phyloP scores from a whole-genome alignment of 768 basidiomycete species.

The Pisolithus orientalis region DNA sequence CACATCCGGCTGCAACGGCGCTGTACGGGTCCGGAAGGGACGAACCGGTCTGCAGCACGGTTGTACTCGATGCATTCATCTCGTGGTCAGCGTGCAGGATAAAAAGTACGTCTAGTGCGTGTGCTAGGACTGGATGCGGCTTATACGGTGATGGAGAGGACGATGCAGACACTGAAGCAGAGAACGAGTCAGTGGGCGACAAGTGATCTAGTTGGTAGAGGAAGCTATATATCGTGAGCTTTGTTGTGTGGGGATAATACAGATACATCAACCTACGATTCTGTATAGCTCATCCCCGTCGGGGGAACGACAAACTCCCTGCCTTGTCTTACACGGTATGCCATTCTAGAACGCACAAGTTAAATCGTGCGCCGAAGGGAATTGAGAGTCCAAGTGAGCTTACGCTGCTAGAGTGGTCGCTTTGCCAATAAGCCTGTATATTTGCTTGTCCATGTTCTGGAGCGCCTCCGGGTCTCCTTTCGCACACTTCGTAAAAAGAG shows the following conservation, averaged over 20 bases:
- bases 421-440: slow-evolving; percentile 83
- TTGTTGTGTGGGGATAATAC: not conserved
- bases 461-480: slow-evolving; percentile 61
- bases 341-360: slow-evolving; percentile 52
- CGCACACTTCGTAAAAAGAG: slow-evolving; percentile 66
- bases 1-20: slow-evolving; percentile 83
- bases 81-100: slow-evolving; percentile 89
- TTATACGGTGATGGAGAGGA: slow-evolving; percentile 54
- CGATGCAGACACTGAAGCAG: slow-evolving; percentile 28
- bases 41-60: slow-evolving; percentile 82
- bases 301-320: slow-evolving; percentile 84
- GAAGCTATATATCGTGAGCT: slow-evolving; percentile 43
- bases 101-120: slow-evolving; percentile 84
- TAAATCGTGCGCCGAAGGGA: not conserved
- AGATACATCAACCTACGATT: slow-evolving; percentile 44
- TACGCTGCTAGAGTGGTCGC: slow-evolving; percentile 84
- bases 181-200: slow-evolving; percentile 25
- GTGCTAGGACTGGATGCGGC: slow-evolving; percentile 81
- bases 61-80: slow-evolving; percentile 80
- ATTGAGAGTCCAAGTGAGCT: slow-evolving; percentile 20
- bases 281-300: slow-evolving; percentile 75
- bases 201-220: slow-evolving; percentile 88
- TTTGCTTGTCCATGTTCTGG: slow-evolving; percentile 86
- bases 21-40: slow-evolving; percentile 90
- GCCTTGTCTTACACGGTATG: slow-evolving; percentile 88